Conservation (phyloP, 2,329 filamentous ascomycete genomes). For the Epichloe scottii region DNA sequence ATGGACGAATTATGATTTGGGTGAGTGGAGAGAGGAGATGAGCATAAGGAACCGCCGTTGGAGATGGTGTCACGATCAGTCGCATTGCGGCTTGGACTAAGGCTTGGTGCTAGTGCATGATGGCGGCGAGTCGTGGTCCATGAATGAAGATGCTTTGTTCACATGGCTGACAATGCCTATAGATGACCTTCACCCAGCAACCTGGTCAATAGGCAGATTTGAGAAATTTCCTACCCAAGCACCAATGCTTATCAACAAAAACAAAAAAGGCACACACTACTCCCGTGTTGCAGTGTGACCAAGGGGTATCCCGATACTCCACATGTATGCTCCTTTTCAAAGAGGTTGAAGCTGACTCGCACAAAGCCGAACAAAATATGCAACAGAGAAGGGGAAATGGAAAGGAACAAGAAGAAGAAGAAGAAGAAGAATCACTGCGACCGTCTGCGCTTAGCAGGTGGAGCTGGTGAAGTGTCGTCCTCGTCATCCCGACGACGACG, state of each 20-base stretch:
- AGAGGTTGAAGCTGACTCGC: neutral
- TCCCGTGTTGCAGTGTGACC: neutral
- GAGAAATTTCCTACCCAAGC: too few species aligned
- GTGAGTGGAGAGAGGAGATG: too few species aligned
- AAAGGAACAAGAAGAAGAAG: neutral
- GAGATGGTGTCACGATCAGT: too few species aligned
- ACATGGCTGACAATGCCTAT: too few species aligned
- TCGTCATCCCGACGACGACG: conserved; percentile 12
- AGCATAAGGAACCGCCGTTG: too few species aligned
- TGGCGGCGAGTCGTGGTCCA: too few species aligned
- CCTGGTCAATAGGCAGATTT: too few species aligned
- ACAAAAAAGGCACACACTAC: neutral
- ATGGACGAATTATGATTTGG: too few species aligned
- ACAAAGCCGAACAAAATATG: neutral
- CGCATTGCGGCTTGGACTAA: too few species aligned
- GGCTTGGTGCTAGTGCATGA: too few species aligned
- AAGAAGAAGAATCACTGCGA: conserved; percentile 1
- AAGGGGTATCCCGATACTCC: neutral
- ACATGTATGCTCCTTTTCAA: neutral
- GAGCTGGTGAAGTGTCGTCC: neutral
- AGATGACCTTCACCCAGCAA: too few species aligned
- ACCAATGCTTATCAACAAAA: neutral
- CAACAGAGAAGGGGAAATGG: neutral
- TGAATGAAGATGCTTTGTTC: too few species aligned
- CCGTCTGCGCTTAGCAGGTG: conserved; percentile 1